Percentiles rank a stretch among this genome's conserved stretches.
These are phyloP conservation scores for Chlorophyllum brunneum DNA, from an alignment of 768 basidiomycete genomes.

Conservation along the genomic window DNA sequence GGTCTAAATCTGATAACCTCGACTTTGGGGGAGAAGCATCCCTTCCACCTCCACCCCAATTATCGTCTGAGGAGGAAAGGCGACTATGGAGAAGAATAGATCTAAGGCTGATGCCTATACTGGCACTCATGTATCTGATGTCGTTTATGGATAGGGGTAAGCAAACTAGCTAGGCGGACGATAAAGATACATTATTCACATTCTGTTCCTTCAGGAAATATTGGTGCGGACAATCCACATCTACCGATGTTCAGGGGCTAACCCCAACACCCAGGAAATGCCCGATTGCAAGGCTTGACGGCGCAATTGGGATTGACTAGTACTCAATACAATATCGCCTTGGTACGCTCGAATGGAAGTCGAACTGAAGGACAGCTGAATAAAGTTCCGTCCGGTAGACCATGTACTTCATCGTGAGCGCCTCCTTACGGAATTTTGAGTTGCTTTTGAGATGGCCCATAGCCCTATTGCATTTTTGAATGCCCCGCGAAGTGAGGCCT, in stretches of 20 bases:
- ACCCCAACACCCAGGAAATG: constrained; percentile 45
- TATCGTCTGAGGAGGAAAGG: constrained; percentile 26
- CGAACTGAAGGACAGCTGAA: constrained; percentile 3
- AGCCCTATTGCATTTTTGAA: constrained; percentile 64
- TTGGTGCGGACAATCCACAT: constrained; percentile 33
- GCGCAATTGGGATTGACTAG: constrained; percentile 53
- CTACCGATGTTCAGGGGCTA: background rate
- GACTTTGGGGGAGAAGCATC: constrained; percentile 9
- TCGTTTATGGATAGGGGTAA: constrained; percentile 62
- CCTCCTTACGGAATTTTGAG: background rate
- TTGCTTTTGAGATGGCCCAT: background rate
- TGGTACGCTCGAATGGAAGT: constrained; percentile 34
- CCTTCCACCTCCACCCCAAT: background rate
- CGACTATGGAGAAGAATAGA: constrained; percentile 59
- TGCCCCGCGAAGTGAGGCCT: constrained; percentile 60
- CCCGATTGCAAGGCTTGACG: constrained; percentile 58
- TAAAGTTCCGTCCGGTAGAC: constrained; percentile 36
- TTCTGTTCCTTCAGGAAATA: constrained; percentile 42
- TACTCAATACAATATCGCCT: constrained; percentile 61
- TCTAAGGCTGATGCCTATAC: constrained; percentile 50
- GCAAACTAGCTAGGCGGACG: constrained; percentile 5
- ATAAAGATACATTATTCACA: background rate
- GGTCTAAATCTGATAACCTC: background rate
- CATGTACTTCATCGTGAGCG: constrained; percentile 64
- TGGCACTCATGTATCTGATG: constrained; percentile 57